Conservation (phyloP, 2,329 filamentous ascomycete genomes). For the Coleophoma crateriformis region DNA sequence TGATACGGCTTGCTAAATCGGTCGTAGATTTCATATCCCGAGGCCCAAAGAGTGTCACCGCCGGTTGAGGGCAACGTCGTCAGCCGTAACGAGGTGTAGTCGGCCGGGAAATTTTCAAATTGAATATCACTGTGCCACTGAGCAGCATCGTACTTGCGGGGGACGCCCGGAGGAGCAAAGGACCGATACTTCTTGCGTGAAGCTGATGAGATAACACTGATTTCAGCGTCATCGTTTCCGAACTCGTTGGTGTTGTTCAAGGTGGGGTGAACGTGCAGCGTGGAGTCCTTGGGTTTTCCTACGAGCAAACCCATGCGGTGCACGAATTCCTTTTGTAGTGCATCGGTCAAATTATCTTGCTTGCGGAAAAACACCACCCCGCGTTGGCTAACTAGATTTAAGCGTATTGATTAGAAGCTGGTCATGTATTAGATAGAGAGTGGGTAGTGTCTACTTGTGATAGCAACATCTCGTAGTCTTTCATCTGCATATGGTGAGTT, state of each 20-base stretch:
- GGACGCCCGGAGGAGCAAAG: constrained; percentile 13
- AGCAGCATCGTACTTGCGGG: constrained; percentile 26
- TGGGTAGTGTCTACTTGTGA: constrained; percentile 32
- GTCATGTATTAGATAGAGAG: not conserved
- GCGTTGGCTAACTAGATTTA: constrained; percentile 20
- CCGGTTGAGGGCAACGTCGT: constrained; percentile 50
- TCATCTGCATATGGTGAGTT: constrained; percentile 57
- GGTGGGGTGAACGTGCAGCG: constrained; percentile 50
- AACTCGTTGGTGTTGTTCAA: constrained; percentile 43
- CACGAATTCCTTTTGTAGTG: constrained; percentile 39
- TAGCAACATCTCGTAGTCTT: constrained; percentile 52
- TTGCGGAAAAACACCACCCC: constrained; percentile 44
- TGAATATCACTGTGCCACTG: constrained; percentile 42
- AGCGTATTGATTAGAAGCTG: no score
- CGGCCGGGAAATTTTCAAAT: constrained; percentile 43
- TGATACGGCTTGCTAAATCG: constrained; percentile 41
- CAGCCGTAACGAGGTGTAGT: constrained; percentile 49
- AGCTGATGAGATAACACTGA: constrained; percentile 49
- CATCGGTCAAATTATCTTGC: constrained; percentile 40
- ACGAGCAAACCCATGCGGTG: constrained; percentile 53
- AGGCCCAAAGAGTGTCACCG: constrained; percentile 42
- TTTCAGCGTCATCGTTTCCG: constrained; percentile 44
- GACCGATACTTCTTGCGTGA: constrained; percentile 48
- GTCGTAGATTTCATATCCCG: constrained; percentile 46
- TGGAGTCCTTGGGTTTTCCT: constrained; percentile 49